Percentiles rank a stretch among this genome's conserved stretches.
Evolutionary conservation across 257 asterid genomes (phyloP).

Genomic region (Osmanthus fragrans): DNA sequence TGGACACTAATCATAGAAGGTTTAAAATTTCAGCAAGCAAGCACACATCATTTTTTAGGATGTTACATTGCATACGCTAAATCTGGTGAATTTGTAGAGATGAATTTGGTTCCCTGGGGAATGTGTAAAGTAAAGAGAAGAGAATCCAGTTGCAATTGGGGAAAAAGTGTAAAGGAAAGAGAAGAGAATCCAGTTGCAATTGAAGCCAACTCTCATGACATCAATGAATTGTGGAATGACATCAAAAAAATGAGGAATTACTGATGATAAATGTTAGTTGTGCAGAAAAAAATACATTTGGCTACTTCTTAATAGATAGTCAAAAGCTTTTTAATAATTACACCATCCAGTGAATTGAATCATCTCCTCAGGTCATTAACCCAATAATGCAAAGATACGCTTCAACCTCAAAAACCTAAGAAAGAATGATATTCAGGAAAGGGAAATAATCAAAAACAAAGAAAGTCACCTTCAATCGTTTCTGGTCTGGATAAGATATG

Average conservation of each 20-base stretch:
- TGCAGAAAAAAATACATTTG: neutral
- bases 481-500: constrained; percentile 88
- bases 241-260: neutral
- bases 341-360: neutral
- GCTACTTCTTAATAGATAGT: neutral
- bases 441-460: constrained; percentile 10
- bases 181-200: too few species aligned
- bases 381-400: neutral
- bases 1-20: neutral
- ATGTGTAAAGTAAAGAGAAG: too few species aligned
- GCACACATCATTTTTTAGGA: neutral
- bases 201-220: neutral
- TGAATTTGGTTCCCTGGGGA: too few species aligned
- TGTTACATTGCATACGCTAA: neutral
- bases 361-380: neutral
- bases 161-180: too few species aligned
- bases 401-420: neutral
- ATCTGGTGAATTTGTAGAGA: neutral
- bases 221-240: too few species aligned
- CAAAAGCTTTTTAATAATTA: neutral
- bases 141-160: too few species aligned
- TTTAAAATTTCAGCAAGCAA: neutral
- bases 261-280: neutral
- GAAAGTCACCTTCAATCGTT: constrained; percentile 71
- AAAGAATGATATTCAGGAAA: neutral